These are phyloP conservation scores for Aristolochia californica DNA, from an alignment of 164 flowering plant genomes.

Conservation along the genomic window DNA sequence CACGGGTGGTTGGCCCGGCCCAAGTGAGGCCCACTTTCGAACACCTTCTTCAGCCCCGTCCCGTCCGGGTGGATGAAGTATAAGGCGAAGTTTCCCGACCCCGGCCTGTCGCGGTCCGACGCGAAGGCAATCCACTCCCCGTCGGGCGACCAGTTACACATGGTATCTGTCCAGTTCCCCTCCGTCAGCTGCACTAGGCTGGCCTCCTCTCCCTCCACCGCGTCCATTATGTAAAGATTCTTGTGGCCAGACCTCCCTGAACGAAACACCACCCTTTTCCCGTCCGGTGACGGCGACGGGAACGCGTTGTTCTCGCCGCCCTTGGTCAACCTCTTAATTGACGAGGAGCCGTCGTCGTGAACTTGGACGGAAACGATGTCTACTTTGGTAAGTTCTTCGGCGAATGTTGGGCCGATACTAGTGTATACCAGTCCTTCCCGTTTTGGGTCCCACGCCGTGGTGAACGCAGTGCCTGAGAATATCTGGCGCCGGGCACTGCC, in stretches of 20 bases:
- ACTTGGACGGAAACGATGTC: constrained; percentile 53
- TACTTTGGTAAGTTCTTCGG: constrained; percentile 46
- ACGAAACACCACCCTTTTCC: constrained; percentile 72
- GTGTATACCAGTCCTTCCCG: constrained; percentile 65
- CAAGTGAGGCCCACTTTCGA: constrained; percentile 44
- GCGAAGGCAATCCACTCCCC: constrained; percentile 89
- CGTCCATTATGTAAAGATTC: constrained; percentile 83
- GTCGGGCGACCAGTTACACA: constrained; percentile 88
- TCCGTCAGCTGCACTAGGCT: constrained; percentile 50
- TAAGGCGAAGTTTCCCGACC: constrained; percentile 51
- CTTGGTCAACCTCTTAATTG: constrained; percentile 33
- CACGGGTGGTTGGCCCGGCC: constrained; percentile 77
- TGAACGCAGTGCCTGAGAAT: constrained; percentile 32
- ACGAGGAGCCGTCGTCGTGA: constrained; percentile 17
- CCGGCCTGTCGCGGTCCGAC: constrained; percentile 65
- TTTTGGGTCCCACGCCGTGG: constrained; percentile 75
- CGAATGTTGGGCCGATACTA: constrained; percentile 57
- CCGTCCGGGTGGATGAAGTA: constrained; percentile 72
- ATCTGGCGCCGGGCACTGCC: constrained; percentile 51
- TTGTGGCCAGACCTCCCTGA: constrained; percentile 79
- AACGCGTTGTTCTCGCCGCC: constrained; percentile 83
- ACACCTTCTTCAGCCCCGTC: constrained; percentile 52
- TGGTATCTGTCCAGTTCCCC: constrained; percentile 90
- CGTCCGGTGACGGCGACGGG: constrained; percentile 83
- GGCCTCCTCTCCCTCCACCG: constrained; percentile 54